These are phyloP conservation scores for Silybum marianum DNA, from an alignment of 129 eudicot genomes.

Conservation along the genomic window DNA sequence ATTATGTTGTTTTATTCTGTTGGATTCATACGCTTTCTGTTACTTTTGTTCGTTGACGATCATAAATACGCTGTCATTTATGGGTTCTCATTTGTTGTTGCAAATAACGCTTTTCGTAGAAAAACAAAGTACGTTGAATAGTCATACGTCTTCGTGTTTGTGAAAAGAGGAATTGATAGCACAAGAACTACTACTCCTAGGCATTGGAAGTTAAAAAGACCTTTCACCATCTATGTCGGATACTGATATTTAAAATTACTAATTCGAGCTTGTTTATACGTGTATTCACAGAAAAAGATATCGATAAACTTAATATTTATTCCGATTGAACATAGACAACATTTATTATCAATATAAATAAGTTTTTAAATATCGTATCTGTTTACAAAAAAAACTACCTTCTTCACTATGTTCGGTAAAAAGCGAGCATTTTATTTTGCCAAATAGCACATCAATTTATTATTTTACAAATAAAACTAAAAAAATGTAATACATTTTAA, in stretches of 20 bases:
- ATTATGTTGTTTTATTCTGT: not conserved
- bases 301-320: not conserved
- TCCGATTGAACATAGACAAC: not conserved
- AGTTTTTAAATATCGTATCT: not conserved
- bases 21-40: not conserved
- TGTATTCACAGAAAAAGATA: not conserved
- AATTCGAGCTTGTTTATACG: not conserved
- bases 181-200: conserved; percentile 17
- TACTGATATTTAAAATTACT: conserved; percentile 18
- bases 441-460: not conserved
- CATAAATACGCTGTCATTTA: not conserved
- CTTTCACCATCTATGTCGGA: conserved; percentile 22
- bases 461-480: not conserved
- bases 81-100: conserved; percentile 10
- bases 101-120: conserved; percentile 4
- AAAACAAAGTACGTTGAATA: conserved; percentile 23
- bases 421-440: not conserved
- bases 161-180: conserved; percentile 10
- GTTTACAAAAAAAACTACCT: not conserved
- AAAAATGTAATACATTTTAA: too few species aligned
- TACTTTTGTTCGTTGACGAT: not conserved
- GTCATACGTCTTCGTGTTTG: conserved; percentile 27
- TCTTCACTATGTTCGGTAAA: not conserved
- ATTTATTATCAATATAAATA: not conserved
- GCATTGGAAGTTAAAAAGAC: conserved; percentile 16